Evolutionary conservation across 768 basidiomycete genomes (phyloP).

Genomic region (Tricholoma flavovirens): DNA sequence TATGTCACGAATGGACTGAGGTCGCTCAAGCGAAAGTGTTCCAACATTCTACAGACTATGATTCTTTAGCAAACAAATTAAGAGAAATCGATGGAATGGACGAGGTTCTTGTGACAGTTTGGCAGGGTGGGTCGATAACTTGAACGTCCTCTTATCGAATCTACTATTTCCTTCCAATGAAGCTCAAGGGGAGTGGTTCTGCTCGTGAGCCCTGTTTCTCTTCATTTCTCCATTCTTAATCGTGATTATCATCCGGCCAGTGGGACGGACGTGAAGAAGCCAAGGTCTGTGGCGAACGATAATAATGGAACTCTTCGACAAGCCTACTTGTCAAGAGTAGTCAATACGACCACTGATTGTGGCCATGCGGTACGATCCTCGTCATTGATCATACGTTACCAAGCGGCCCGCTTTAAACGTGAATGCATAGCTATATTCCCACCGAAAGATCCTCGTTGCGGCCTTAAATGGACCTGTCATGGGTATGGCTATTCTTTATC

Average conservation of each 20-base stretch:
- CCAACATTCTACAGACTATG: slow-evolving; percentile 43
- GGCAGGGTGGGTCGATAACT: slow-evolving; percentile 45
- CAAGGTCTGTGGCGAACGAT: slow-evolving; percentile 5
- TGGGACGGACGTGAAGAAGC: slow-evolving; percentile 50
- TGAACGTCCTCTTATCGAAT: neutral
- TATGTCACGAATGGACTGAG: slow-evolving; percentile 10
- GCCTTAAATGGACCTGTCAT: slow-evolving; percentile 73
- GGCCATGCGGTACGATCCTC: slow-evolving; percentile 49
- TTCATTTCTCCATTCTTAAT: neutral
- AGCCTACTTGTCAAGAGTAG: slow-evolving; percentile 39
- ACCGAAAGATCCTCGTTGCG: slow-evolving; percentile 64
- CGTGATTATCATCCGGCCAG: slow-evolving; percentile 25
- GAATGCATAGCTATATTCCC: slow-evolving; percentile 51
- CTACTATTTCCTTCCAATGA: neutral
- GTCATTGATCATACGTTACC: neutral
- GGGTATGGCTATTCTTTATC: slow-evolving; percentile 39
- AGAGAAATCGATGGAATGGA: slow-evolving; percentile 52
- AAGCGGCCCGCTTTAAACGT: neutral
- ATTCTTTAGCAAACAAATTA: slow-evolving; percentile 51
- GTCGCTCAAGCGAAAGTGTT: neutral
- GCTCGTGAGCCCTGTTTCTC: slow-evolving; percentile 44
- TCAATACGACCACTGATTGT: slow-evolving; percentile 51
- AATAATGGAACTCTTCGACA: slow-evolving; percentile 35
- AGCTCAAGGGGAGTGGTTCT: slow-evolving; percentile 72
- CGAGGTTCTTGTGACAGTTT: slow-evolving; percentile 60